These are phyloP conservation scores for Ascochyta clinopodiicola DNA, from an alignment of 2,329 filamentous ascomycete species.

Conservation along the genomic window DNA sequence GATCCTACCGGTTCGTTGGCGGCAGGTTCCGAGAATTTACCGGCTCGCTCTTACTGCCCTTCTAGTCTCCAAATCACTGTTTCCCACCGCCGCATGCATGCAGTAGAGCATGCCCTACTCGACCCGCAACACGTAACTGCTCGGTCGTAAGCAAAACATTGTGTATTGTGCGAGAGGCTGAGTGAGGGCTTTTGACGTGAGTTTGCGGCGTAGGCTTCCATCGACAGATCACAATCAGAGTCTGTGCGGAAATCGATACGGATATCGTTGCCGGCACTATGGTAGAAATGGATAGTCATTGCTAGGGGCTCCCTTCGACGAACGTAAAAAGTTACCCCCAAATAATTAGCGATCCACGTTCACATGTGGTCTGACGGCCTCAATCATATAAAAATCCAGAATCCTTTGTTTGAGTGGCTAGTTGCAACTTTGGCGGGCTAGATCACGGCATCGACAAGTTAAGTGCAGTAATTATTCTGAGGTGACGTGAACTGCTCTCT, in stretches of 20 bases:
- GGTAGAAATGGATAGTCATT: not conserved
- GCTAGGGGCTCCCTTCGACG: not conserved
- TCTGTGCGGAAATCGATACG: constrained; percentile 10
- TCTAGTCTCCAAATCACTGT: not conserved
- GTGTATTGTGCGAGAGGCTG: not conserved
- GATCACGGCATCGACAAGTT: not conserved
- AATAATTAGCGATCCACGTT: not conserved
- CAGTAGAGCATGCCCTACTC: not conserved
- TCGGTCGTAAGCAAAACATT: not conserved
- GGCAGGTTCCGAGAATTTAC: not conserved
- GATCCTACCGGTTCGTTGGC: not conserved
- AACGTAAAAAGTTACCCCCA: not conserved
- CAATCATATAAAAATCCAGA: not conserved
- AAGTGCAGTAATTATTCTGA: not conserved
- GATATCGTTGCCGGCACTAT: constrained; percentile 5
- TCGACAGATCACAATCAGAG: constrained; percentile 4
- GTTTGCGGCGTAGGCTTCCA: not conserved
- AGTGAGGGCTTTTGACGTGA: not conserved
- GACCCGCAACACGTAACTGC: not conserved
- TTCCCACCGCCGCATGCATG: not conserved
- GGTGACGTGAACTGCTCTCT: constrained; percentile 29
- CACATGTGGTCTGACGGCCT: not conserved
- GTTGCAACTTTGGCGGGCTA: not conserved
- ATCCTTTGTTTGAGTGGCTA: not conserved
- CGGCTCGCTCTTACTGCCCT: not conserved